These are phyloP conservation scores for Durio zibethinus DNA, from an alignment of 345 rosid species.

Conservation along the genomic window DNA sequence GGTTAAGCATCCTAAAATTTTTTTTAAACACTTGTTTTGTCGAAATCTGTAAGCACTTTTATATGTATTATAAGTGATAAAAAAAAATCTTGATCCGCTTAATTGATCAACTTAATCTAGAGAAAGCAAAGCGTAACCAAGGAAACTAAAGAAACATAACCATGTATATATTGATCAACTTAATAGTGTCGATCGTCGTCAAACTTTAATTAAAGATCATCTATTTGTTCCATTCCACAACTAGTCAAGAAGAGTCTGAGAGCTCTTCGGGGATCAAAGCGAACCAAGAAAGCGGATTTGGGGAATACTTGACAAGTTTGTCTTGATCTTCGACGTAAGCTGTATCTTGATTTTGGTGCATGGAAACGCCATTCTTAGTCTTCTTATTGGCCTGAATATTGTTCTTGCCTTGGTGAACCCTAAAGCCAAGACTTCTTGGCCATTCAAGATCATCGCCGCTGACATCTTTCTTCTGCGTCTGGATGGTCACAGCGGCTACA, in stretches of 20 bases:
- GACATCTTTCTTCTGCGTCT: not conserved
- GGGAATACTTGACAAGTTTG: not conserved
- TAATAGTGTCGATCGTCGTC: too few relatives aligned
- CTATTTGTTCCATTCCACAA: too few relatives aligned
- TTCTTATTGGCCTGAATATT: too few relatives aligned
- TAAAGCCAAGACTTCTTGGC: not conserved
- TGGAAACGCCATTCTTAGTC: not conserved
- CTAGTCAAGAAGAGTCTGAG: not conserved
- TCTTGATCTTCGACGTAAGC: not conserved
- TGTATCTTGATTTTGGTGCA: not conserved
- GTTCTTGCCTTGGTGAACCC: not conserved
- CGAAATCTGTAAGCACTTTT: too few relatives aligned
- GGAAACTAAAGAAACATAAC: not conserved
- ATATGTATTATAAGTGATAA: too few relatives aligned
- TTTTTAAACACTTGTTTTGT: too few relatives aligned
- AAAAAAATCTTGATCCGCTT: too few relatives aligned
- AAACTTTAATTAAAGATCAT: too few relatives aligned
- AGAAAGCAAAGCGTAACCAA: not conserved
- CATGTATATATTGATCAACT: not conserved
- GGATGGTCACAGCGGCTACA: not conserved
- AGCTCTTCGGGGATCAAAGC: not conserved
- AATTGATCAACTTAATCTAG: too few relatives aligned
- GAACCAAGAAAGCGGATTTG: not conserved
- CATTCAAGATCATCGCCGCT: not conserved
- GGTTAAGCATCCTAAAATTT: too few relatives aligned